phyloP scores from a whole-genome alignment of 179 eudicot genomes.

The Spinacia oleracea region DNA sequence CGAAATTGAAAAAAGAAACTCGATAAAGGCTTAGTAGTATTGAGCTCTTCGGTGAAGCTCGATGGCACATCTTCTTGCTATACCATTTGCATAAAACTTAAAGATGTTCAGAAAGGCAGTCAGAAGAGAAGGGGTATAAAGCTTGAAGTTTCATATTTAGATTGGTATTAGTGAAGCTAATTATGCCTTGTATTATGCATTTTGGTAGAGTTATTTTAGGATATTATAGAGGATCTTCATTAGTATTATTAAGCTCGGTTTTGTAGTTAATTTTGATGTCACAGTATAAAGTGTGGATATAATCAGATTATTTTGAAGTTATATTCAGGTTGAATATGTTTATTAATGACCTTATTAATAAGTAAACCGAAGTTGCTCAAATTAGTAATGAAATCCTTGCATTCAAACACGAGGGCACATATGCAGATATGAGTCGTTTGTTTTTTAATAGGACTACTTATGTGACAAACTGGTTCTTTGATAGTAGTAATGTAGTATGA shows the following conservation, averaged over 20 bases:
- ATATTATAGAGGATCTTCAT: not conserved
- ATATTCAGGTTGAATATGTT: not conserved
- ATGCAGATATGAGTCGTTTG: too few species aligned
- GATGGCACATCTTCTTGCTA: not conserved
- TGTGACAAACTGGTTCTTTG: too few species aligned
- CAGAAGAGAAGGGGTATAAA: not conserved
- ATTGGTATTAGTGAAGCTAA: not conserved
- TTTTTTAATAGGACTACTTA: too few species aligned
- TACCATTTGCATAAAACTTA: not conserved
- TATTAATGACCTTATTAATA: too few species aligned
- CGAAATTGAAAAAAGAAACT: not conserved
- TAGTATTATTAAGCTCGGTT: not conserved
- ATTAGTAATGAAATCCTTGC: too few species aligned
- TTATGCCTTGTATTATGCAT: not conserved
- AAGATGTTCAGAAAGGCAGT: not conserved
- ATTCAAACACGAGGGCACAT: too few species aligned
- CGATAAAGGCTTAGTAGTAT: not conserved
- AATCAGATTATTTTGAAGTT: not conserved
- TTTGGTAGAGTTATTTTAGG: not conserved
- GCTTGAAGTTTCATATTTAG: not conserved
- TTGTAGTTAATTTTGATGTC: not conserved
- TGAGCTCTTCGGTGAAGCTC: slow-evolving; percentile 6
- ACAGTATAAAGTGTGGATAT: not conserved
- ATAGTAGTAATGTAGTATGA: too few species aligned
- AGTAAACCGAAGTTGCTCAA: too few species aligned